Conservation (phyloP, 2,329 filamentous ascomycete genomes). For the Byssochlamys sp. region DNA sequence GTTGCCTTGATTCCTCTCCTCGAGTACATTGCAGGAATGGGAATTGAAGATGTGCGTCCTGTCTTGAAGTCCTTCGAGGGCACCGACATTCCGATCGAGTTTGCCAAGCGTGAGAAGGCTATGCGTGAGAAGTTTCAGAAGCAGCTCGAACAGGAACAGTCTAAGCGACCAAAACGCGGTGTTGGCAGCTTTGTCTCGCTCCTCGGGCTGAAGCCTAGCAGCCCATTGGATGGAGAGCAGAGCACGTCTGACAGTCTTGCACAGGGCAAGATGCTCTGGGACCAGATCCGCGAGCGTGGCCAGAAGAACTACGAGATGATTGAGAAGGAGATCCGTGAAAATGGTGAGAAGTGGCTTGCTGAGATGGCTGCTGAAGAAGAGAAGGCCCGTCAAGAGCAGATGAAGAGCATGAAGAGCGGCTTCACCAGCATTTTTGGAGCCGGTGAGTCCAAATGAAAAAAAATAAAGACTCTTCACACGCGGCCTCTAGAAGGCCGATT, state of each 20-base stretch:
- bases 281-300: slow-evolving; percentile 83
- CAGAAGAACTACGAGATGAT: slow-evolving; percentile 81
- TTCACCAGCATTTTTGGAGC: slow-evolving; percentile 51
- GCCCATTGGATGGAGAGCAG: slow-evolving; percentile 56
- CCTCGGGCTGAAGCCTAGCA: slow-evolving; percentile 66
- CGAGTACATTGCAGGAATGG: slow-evolving; percentile 92
- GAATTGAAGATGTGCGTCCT: slow-evolving; percentile 74
- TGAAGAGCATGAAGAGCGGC: slow-evolving; percentile 81
- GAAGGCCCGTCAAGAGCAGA: slow-evolving; percentile 78
- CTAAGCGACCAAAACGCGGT: slow-evolving; percentile 50
- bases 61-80: slow-evolving; percentile 82
- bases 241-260: slow-evolving; percentile 66
- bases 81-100: slow-evolving; percentile 80
- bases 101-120: slow-evolving; percentile 75
- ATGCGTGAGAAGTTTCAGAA: slow-evolving; percentile 77
- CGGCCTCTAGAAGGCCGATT: not conserved
- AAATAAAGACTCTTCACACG: not conserved
- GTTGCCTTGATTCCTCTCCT: slow-evolving; percentile 89
- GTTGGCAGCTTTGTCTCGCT: slow-evolving; percentile 61
- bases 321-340: slow-evolving; percentile 82
- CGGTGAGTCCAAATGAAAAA: slow-evolving; percentile 19
- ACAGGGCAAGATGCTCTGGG: slow-evolving; percentile 93
- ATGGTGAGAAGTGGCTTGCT: slow-evolving; percentile 90
- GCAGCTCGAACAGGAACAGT: slow-evolving; percentile 59
- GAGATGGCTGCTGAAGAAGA: slow-evolving; percentile 84